A percentile compares a stretch with the other conserved stretches of the same genome.
Conservation (phyloP, 345 rosid species). For the Zanthoxylum bungeanum region DNA sequence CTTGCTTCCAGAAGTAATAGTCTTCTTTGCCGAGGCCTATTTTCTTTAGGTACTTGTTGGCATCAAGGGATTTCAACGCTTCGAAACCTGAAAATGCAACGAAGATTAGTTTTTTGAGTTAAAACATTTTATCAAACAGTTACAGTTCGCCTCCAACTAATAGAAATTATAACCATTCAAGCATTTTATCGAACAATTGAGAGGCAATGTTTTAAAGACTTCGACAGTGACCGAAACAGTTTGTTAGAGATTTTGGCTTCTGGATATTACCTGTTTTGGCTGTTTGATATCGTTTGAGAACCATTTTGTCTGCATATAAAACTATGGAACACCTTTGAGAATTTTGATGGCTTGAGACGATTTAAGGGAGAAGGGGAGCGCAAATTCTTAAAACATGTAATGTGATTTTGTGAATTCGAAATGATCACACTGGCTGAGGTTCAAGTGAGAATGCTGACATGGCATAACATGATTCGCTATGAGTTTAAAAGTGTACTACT, state of each 20-base stretch:
- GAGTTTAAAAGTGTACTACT: not conserved
- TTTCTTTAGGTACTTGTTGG: slow-evolving; percentile 57
- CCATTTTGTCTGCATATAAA: slow-evolving; percentile 33
- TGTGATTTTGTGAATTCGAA: not conserved
- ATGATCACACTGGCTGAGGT: not conserved
- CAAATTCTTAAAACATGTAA: not conserved
- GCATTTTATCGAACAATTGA: slow-evolving; percentile 33
- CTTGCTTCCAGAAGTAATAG: slow-evolving; percentile 70
- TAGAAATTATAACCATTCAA: not conserved
- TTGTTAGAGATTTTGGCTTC: not conserved
- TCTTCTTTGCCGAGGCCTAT: slow-evolving; percentile 71
- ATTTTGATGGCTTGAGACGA: not conserved
- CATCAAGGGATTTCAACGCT: slow-evolving; percentile 47
- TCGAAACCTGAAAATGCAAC: slow-evolving; percentile 38
- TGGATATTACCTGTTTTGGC: slow-evolving; percentile 55
- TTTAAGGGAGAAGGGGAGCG: not conserved
- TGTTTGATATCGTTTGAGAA: slow-evolving; percentile 49
- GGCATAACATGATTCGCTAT: not conserved
- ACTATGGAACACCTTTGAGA: not conserved
- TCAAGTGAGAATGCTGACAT: not conserved
- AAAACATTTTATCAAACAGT: slow-evolving; percentile 31
- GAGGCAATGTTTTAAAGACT: not conserved
- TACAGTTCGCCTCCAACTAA: not conserved
- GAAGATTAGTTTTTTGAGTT: not conserved
- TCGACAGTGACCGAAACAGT: not conserved